These are phyloP conservation scores for Polychaeton citri DNA, from an alignment of 2,329 filamentous ascomycete genomes.

Conservation along the genomic window DNA sequence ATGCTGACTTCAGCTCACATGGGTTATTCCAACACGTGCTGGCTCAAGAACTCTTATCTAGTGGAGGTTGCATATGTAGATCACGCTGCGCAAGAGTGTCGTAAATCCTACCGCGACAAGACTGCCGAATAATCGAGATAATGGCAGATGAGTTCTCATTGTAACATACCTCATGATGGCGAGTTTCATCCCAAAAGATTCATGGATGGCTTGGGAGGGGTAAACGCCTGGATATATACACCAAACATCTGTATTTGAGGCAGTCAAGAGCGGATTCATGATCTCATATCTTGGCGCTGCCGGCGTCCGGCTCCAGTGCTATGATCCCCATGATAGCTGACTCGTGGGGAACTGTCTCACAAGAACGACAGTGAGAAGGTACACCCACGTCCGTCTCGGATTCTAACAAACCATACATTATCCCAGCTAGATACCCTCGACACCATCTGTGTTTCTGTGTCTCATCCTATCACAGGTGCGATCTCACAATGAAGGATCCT, in stretches of 20 bases:
- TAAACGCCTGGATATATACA: neutral
- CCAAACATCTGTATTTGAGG: neutral
- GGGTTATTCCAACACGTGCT: too few species aligned
- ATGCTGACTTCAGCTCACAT: too few species aligned
- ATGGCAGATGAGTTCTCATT: too few species aligned
- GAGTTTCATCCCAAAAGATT: neutral
- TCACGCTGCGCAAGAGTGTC: too few species aligned
- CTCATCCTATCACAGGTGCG: neutral
- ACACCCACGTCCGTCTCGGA: too few species aligned
- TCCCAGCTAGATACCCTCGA: conserved; percentile 6
- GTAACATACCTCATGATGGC: too few species aligned
- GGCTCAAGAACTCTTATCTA: too few species aligned
- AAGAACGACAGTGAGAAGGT: neutral
- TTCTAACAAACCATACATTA: neutral
- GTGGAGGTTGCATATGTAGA: too few species aligned
- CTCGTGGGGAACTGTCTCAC: neutral
- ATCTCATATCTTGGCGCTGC: neutral
- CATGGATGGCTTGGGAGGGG: neutral
- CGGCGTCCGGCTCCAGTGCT: neutral
- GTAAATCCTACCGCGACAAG: too few species aligned
- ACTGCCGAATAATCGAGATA: too few species aligned
- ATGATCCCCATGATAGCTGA: neutral
- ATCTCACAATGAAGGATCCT: conserved; percentile 52
- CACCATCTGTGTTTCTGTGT: conserved; percentile 9
- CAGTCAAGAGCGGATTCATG: neutral